A percentile compares a stretch with the other conserved stretches of the same genome.
Conservation (phyloP, 1,284 basidiomycete genomes). For the Ceratobasidium theobromae region DNA sequence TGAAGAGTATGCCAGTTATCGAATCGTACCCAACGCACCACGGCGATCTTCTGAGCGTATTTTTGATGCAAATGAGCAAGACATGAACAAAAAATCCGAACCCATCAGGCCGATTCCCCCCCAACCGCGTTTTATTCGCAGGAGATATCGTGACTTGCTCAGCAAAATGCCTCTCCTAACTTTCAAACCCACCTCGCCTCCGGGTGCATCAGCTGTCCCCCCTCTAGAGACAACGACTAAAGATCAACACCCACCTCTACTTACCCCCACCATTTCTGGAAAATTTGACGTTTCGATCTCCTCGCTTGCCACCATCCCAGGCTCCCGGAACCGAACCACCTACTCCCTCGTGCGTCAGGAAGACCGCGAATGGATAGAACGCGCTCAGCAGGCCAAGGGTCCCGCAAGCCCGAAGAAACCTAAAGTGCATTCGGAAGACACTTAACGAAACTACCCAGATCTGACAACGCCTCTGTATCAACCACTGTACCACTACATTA, state of each 20-base stretch:
- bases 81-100: slow-evolving; percentile 3
- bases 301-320: slow-evolving; percentile 7
- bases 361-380: slow-evolving; percentile 16
- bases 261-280: background rate
- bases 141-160: slow-evolving; percentile 64
- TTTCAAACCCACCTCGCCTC: slow-evolving; percentile 38
- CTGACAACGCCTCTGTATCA: background rate
- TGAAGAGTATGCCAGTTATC: slow-evolving; percentile 39
- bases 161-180: slow-evolving; percentile 57
- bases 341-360: slow-evolving; percentile 18
- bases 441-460: background rate
- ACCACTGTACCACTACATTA: background rate
- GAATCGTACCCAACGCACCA: slow-evolving; percentile 4
- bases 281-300: slow-evolving; percentile 11
- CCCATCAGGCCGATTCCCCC: slow-evolving; percentile 40
- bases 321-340: slow-evolving; percentile 1
- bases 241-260: background rate
- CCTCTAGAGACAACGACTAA: background rate
- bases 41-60: background rate
- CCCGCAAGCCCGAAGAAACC: background rate
- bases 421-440: background rate
- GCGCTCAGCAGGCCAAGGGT: background rate
- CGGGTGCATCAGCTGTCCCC: background rate
- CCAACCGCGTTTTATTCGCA: slow-evolving; percentile 61
- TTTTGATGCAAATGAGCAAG: background rate